Evolutionary conservation across 371 early-diverging fungal genomes (phyloP).

Genomic region (Rhizomucor miehei): DNA sequence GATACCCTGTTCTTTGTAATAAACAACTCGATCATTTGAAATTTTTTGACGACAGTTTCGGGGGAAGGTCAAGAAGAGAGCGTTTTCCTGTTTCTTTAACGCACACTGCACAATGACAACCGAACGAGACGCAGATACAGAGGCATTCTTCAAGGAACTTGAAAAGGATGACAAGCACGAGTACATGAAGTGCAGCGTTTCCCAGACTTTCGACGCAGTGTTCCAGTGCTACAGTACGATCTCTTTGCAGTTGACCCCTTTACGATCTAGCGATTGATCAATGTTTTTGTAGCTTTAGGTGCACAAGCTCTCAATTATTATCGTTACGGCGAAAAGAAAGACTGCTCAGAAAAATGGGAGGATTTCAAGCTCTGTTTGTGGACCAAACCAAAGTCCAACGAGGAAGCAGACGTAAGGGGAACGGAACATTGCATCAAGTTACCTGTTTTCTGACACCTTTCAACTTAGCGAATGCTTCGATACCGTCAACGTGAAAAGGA

Average conservation of each 20-base stretch:
- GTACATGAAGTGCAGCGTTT: slow-evolving; percentile 33
- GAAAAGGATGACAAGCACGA: slow-evolving; percentile 31
- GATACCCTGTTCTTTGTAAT: no score
- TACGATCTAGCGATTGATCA: neutral
- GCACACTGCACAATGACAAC: no score
- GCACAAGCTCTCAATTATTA: slow-evolving; percentile 44
- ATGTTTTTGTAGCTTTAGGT: slow-evolving; percentile 27
- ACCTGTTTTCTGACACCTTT: neutral
- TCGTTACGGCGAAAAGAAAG: slow-evolving; percentile 44
- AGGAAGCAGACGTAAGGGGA: slow-evolving; percentile 36
- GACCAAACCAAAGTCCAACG: slow-evolving; percentile 38
- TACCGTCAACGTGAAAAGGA: slow-evolving; percentile 24
- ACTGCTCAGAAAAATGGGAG: slow-evolving; percentile 40
- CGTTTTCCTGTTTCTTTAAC: no score
- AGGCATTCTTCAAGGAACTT: slow-evolving; percentile 37
- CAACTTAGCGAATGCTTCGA: slow-evolving; percentile 30
- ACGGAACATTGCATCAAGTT: neutral
- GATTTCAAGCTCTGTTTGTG: slow-evolving; percentile 40
- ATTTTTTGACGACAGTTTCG: no score
- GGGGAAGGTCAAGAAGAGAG: no score
- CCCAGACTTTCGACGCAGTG: slow-evolving; percentile 37
- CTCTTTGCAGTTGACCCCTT: neutral
- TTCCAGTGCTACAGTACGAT: slow-evolving; percentile 44
- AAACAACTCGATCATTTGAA: no score
- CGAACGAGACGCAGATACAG: slow-evolving; percentile 26